These are phyloP conservation scores for Wickerhamomyces queroliae DNA, from an alignment of 805 yeast species.

Conservation along the genomic window DNA sequence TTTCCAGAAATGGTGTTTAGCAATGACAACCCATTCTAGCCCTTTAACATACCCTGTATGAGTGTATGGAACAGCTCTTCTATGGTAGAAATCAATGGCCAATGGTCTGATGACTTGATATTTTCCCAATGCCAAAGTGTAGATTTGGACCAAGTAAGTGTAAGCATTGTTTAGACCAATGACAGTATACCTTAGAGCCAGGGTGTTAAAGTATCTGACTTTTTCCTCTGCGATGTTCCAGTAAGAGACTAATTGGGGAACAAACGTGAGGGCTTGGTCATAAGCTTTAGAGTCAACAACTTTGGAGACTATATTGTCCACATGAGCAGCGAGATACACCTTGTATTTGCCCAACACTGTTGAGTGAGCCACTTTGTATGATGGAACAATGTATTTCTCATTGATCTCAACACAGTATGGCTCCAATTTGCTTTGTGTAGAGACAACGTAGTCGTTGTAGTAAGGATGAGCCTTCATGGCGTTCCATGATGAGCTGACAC, in stretches of 20 bases:
- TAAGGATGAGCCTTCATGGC: constrained; percentile 6
- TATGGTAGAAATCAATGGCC: constrained; percentile 4
- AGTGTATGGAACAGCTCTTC: constrained; percentile 3
- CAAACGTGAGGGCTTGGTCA: not conserved
- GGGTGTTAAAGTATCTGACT: not conserved
- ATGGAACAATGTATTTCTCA: constrained; percentile 8
- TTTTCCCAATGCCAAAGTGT: not conserved
- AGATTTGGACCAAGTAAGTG: not conserved
- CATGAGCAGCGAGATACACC: constrained; percentile 8
- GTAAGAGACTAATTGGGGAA: not conserved
- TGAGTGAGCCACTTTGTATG: constrained; percentile 1
- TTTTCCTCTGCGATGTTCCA: not conserved
- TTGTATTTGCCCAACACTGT: constrained; percentile 8
- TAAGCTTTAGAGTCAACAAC: constrained; percentile 6
- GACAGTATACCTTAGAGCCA: not conserved
- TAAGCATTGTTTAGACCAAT: not conserved
- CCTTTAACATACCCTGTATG: not conserved
- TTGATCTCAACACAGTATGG: constrained; percentile 5
- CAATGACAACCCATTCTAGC: not conserved
- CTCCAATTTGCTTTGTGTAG: constrained; percentile 8
- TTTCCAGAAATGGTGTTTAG: not conserved
- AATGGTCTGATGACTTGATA: constrained; percentile 3
- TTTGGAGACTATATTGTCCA: constrained; percentile 3
- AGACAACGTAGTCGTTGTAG: constrained; percentile 16
- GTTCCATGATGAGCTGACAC: constrained; percentile 5